Percentiles rank a stretch among this genome's conserved stretches.
Conservation (phyloP, 2,329 filamentous ascomycete species). For the Stagonosporopsis rhizophila region DNA sequence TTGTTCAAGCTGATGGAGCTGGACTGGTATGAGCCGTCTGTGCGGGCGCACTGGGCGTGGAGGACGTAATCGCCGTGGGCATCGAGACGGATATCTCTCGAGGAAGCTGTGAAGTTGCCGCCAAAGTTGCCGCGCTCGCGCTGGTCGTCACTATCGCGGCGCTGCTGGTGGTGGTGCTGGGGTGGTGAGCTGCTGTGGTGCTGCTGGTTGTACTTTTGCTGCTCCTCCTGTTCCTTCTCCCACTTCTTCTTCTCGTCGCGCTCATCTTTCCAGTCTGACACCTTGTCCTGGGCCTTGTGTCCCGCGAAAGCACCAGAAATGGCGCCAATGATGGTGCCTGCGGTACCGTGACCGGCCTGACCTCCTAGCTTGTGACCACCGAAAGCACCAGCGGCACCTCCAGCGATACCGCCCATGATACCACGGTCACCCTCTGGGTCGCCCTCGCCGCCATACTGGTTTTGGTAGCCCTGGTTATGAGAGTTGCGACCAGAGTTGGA, state of each 20-base stretch:
- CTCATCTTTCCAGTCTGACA: conserved; percentile 34
- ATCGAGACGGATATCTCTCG: conserved; percentile 35
- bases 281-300: conserved; percentile 32
- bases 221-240: conserved; percentile 30
- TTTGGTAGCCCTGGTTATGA: conserved; percentile 32
- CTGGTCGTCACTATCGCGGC: conserved; percentile 13
- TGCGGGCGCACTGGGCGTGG: conserved; percentile 34
- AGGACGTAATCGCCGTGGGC: conserved; percentile 37
- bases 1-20: conserved; percentile 34
- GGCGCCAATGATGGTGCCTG: conserved; percentile 34
- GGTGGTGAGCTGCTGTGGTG: conserved; percentile 17
- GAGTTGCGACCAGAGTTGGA: conserved; percentile 34
- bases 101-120: conserved; percentile 35
- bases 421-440: conserved; percentile 36
- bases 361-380: conserved; percentile 37
- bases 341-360: conserved; percentile 32
- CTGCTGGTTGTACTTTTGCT: conserved; percentile 26
- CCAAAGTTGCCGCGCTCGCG: conserved; percentile 29
- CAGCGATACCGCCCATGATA: conserved; percentile 36
- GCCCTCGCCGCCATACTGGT: conserved; percentile 30
- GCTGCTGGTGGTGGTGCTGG: conserved; percentile 1
- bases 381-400: conserved; percentile 37
- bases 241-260: conserved; percentile 38
- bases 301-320: conserved; percentile 36
- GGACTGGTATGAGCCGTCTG: conserved; percentile 33